Evolutionary conservation across 495 filamentous ascomycete species (phyloP), one percentile per base, ranked within the genome.

Genomic region (Penicillium canariense): DNA sequence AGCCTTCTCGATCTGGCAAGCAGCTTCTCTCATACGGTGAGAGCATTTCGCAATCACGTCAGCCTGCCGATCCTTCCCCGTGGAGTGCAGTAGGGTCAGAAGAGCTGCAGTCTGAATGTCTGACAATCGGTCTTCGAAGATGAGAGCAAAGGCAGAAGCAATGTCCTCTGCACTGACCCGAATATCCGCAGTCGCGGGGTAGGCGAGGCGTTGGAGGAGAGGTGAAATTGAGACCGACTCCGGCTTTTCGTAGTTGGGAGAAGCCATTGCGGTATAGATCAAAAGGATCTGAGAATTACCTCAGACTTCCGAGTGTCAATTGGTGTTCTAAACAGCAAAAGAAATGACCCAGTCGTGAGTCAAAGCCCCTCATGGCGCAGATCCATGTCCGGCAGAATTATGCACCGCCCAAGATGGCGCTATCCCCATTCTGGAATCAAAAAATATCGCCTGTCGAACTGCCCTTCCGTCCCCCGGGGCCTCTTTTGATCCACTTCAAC

Each of bases 71-170:
- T 96, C 92, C 55, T 84, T 81, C 15, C 84, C 85, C 1, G 91
- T 96, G 60, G 91, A 95, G 67, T 96, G 90, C 20, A 99, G 75
- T 20, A 89, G 84, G 26, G 93, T 96, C 17, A 99, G 76, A 12
- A 99, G 78, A 25, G 90, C 86, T 5, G 86, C 87, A 4, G 87
- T 87, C 59, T 97, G 95, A 6, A 92, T 86, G 23, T 87, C 82
- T 1, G 87, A 91, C 2, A 97, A 75, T 36, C 82, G 79, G 71
- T 96, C 84, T 23, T 88, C 90, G 65, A 97, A 97, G 65, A 96
- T 93, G 59, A 88, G 77, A 3, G 89, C 85, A 59, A 99, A 86
- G 14, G 94, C 92, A 7, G 86, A 73, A 51, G 92, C 91, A 61
- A 99, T 93, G 55, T 96, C 88, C 31, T 85, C 78, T 17, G 92